Evolutionary conservation across 345 rosid genomes (phyloP), one percentile per base, ranked within the genome.

Genomic region (Salix exigua): DNA sequence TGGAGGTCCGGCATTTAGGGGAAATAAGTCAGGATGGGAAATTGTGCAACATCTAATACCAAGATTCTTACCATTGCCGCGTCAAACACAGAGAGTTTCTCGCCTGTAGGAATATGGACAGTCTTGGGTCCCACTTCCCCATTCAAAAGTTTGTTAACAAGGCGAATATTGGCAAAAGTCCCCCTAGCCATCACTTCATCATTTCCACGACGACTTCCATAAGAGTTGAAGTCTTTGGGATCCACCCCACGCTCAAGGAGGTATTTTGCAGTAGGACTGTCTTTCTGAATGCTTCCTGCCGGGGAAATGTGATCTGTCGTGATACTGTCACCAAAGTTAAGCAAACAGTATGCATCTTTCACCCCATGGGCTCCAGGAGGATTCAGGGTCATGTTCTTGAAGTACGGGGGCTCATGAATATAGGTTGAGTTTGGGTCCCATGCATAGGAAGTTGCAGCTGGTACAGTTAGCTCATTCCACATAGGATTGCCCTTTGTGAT

Each of bases 251-350:
- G 89, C 70, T 89, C 96, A 42, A 92, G 82, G 74, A 92, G 97
- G 79, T 17, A 96, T 80, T 90, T 91, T 16, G 99, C 98, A 51
- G 99, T 92, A 0, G 99, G 97, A 84, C 97, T 93, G 81, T 93
- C 99, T 82, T 88, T 96, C 79, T 96, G 93, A 85, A 96, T 96
- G 87, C 89, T 93, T 75, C 99, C 98, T 35, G 99, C 99, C 5
- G 99, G 99, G 70, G 99, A 96, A 68, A 96, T 96, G 83, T 96
- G 99, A 84, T 96, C 99, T 16, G 99, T 96, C 61, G 99, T 96
- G 71, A 96, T 96, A 78, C 98, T 96, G 84, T 96, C 99, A 25
- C 98, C 99, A 73, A 93, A 91, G 85, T 89, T 96, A 72, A 96
- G 89, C 33, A 96, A 82, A 81, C 99, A 96, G 89, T 89, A 92